These are phyloP conservation scores for Penicillium freii DNA, from an alignment of 2,329 filamentous ascomycete species.

Conservation along the genomic window DNA sequence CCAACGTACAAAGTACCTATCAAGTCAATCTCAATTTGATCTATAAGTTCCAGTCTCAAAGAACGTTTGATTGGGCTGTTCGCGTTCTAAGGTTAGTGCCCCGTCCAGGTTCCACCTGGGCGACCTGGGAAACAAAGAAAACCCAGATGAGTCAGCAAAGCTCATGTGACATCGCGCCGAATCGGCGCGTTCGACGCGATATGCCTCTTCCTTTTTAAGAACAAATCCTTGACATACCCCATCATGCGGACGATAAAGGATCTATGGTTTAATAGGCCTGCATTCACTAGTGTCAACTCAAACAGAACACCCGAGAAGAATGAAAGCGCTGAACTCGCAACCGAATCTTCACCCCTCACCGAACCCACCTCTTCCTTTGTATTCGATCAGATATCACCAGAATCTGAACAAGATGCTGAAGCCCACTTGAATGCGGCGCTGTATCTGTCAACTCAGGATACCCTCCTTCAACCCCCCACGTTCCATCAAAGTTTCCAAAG, in stretches of 20 bases:
- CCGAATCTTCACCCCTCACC: slow-evolving; percentile 19
- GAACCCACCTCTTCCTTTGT: slow-evolving; percentile 29
- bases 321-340: background rate
- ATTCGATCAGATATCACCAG: slow-evolving; percentile 22
- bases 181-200: slow-evolving; percentile 3
- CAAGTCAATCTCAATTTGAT: background rate
- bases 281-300: slow-evolving; percentile 13
- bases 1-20: too few species aligned
- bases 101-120: background rate
- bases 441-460: slow-evolving; percentile 10
- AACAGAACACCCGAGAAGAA: background rate
- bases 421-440: slow-evolving; percentile 20
- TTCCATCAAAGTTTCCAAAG: slow-evolving; percentile 22
- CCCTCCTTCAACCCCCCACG: background rate
- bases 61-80: background rate
- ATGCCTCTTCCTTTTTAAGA: background rate
- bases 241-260: slow-evolving; percentile 41
- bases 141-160: background rate
- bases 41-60: background rate
- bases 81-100: background rate
- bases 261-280: slow-evolving; percentile 47
- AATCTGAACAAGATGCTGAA: slow-evolving; percentile 6
- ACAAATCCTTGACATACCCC: slow-evolving; percentile 7
- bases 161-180: slow-evolving; percentile 19
- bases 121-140: background rate